Base-by-base conservation (phyloP, 1,284 basidiomycete genomes). In the Sanghuangporus sanghuang region DNA sequence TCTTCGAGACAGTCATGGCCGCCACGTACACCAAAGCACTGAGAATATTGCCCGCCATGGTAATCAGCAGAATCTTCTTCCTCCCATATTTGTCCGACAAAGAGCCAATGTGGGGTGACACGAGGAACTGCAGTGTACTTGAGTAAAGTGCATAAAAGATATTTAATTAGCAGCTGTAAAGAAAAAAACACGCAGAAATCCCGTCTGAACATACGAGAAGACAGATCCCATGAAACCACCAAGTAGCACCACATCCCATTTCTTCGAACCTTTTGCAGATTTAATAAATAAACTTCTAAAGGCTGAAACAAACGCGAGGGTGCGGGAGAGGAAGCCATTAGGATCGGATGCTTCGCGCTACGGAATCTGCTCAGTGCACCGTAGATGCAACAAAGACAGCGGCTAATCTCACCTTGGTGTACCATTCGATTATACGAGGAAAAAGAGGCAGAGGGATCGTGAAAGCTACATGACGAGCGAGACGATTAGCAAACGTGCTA, bases 401-500 rank as follows among this genome's bases (percentile, higher is more conserved):
- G 18, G 49, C 72, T 3, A 32, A 32, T 32, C 85, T 69, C 67
- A 89, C 90, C 73, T 85, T 74, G 6, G 88, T 87, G 72, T 94
- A 96, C 92, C 92, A 96, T 76, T 94, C 90, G 58, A 93, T 90
- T 59, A 93, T 80, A 49, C 93, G 85, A 53, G 93, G 94, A 75
- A 96, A 96, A 46, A 96, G 83, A 39, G 93, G 93, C 38, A 96
- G 80, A n/a, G 93, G 93, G 52, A 96, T 92, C n/a, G 94, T 96
- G 74, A 95, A 96, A 12, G 93, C 93, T 87, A 70, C 36, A 46
- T 59, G 32, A 54, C n/a, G 32, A 32, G 27, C 27, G 27, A 32
- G 27, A 40, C 27, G 42, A 57, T 44, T 38, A 59, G 56, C 60
- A 48, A 32, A 21, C 59, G 62, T 42, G 38, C 4, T 48, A 18